phyloP scores from a whole-genome alignment of 1,139 yeast species.

The Zygosaccharomyces pseudobailii region DNA sequence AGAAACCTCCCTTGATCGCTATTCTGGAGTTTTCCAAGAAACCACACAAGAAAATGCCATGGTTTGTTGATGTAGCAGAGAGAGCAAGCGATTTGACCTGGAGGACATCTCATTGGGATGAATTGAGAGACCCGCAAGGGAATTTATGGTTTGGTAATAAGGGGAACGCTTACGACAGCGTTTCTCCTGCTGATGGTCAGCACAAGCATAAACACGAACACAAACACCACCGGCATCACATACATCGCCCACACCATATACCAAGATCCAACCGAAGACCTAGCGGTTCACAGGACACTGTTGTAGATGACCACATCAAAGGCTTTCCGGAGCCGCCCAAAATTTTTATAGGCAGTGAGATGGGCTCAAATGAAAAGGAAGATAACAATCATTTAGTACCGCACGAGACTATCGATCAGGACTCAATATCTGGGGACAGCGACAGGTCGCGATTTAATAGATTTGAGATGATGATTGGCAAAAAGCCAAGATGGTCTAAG shows the following conservation, averaged over 20 bases:
- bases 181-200: not conserved
- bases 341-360: not conserved
- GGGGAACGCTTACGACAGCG: not conserved
- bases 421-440: constrained; percentile 9
- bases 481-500: constrained; percentile 20
- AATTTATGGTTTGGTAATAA: constrained; percentile 51
- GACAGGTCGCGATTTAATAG: constrained; percentile 14
- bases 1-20: constrained; percentile 30
- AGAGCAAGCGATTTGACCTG: constrained; percentile 57
- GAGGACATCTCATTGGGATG: constrained; percentile 64
- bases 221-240: constrained; percentile 9
- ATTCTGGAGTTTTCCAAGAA: constrained; percentile 28
- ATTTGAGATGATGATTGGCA: constrained; percentile 22
- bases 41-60: constrained; percentile 33
- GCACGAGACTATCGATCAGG: constrained; percentile 7
- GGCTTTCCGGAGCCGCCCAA: not conserved
- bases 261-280: not conserved
- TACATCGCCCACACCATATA: constrained; percentile 4
- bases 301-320: not conserved
- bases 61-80: constrained; percentile 71
- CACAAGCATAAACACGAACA: not conserved
- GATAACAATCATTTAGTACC: constrained; percentile 1
- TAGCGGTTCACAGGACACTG: not conserved
- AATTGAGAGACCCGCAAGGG: constrained; percentile 51
- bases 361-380: not conserved